A percentile compares a stretch with the other conserved stretches of the same genome.
phyloP scores from a whole-genome alignment of 257 asterid genomes.

The Cordia subcordata region DNA sequence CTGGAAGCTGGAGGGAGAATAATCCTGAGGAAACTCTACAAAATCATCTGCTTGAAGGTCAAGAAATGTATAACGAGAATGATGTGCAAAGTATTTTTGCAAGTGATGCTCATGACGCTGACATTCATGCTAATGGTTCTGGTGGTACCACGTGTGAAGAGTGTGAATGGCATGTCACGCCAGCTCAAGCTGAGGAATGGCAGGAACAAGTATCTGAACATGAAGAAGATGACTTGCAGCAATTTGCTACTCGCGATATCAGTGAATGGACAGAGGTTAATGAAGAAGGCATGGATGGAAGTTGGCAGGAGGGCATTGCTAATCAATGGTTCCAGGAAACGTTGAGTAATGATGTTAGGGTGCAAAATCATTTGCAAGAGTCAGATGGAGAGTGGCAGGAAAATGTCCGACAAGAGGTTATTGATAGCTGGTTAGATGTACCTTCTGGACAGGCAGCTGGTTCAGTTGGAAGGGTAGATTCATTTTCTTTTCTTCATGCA shows the following conservation, averaged over 20 bases:
- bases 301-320: slow-evolving; percentile 33
- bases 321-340: slow-evolving; percentile 39
- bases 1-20: slow-evolving; percentile 9
- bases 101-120: slow-evolving; percentile 20
- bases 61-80: slow-evolving; percentile 28
- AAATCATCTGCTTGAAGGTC: slow-evolving; percentile 15
- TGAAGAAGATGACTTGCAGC: slow-evolving; percentile 36
- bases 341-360: slow-evolving; percentile 29
- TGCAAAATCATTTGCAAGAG: slow-evolving; percentile 40
- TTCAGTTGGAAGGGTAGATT: slow-evolving; percentile 36
- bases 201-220: slow-evolving; percentile 26
- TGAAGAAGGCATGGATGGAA: slow-evolving; percentile 26
- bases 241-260: slow-evolving; percentile 16
- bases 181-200: slow-evolving; percentile 31
- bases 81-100: slow-evolving; percentile 23
- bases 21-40: slow-evolving; percentile 8
- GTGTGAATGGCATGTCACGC: slow-evolving; percentile 35
- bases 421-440: slow-evolving; percentile 55
- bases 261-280: slow-evolving; percentile 28
- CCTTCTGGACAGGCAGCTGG: slow-evolving; percentile 52
- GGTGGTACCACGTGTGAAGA: slow-evolving; percentile 32
- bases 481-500: slow-evolving; percentile 45
- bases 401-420: slow-evolving; percentile 50
- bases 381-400: slow-evolving; percentile 7
- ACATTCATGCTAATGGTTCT: slow-evolving; percentile 12